Base-by-base conservation (phyloP, 805 yeast species). In the Candida hispaniensis region DNA sequence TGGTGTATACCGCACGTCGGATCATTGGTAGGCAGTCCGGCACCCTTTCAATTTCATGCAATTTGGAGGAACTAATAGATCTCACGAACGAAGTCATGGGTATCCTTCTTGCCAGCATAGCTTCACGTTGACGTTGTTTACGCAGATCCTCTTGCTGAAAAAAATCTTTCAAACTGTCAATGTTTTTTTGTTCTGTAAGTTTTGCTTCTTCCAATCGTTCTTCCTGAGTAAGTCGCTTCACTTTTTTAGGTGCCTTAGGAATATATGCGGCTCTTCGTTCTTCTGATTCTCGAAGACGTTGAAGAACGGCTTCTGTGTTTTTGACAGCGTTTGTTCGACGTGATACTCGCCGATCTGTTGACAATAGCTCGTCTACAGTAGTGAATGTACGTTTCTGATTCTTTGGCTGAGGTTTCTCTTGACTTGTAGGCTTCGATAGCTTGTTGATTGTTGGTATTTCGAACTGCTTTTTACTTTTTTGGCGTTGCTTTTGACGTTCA, bases 141-240 rank as follows among this genome's bases (percentile, higher is more conserved):
- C 82, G 76, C 29, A 73, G 75, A 25, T 78, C 61, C 52, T 91
- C 98, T 50, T 81, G 88, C 47, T 86, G 93, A 47, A 77, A 72
- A 51, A 80, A 91, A 47, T 69, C 64, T 43, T 79, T 73, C 44
- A 91, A 61, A 3, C 95, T 79, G 16, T 71, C 61, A 2, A 73
- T 60, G 54, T 91, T 91, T 26, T 69, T 67, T 50, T 69, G 66
- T 56, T 91, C 98, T 0, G 96, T 91, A 46, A 76, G 79, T 28
- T 75, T 61, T 1, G 98, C 97, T 52, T 83, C 91, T n/a, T 68
- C 76, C 27, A 79, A 55, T 24, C 77, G 61, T 49, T 79, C 82
- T 40, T 72, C 83, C 46, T 79, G 79, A 0, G 91, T 78, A 49
- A 73, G 59, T 39, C 46, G 47, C 18, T 44, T 52, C 14, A 44